These are phyloP conservation scores for Schizochytrium sp. DNA, from an alignment of 108 stramenopile genomes.

Conservation along the genomic window DNA sequence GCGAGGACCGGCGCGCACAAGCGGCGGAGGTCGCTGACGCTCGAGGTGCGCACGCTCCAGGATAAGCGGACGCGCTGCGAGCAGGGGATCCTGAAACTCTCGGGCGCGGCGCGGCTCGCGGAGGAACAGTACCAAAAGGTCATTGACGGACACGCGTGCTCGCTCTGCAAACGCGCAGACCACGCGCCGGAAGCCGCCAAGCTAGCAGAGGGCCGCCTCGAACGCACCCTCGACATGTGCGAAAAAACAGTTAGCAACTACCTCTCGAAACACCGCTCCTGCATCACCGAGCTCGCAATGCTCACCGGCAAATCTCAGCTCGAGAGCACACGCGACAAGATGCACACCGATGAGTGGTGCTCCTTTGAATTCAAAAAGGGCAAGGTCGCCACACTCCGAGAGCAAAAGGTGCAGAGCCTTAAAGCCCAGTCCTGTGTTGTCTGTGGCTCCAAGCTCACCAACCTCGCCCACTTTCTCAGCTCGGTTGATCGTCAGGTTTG, in stretches of 20 bases:
- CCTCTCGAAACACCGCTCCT: background rate
- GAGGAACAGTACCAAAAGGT: background rate
- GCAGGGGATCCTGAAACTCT: background rate
- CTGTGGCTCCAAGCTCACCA: background rate
- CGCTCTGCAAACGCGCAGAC: background rate
- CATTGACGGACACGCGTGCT: background rate
- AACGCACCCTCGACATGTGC: constrained; percentile 10
- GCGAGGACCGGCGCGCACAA: background rate
- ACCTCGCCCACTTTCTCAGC: constrained; percentile 2
- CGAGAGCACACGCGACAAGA: background rate
- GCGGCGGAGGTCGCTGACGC: background rate
- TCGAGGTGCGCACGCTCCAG: background rate
- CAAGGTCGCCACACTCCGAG: constrained; percentile 2
- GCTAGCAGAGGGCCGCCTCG: background rate
- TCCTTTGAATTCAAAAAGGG: constrained; percentile 13
- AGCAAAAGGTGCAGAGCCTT: constrained; percentile 13
- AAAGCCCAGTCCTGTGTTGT: background rate
- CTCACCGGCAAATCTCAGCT: background rate
- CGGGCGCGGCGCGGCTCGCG: background rate
- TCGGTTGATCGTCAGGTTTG: background rate
- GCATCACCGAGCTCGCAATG: background rate
- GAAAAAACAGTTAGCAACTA: background rate
- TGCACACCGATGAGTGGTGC: constrained; percentile 16
- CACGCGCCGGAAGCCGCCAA: background rate
- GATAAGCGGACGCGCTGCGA: background rate